Evolutionary conservation across 2,329 filamentous ascomycete genomes (phyloP), one percentile per base, ranked within the genome.

Genomic region (Apiospora phragmitis): DNA sequence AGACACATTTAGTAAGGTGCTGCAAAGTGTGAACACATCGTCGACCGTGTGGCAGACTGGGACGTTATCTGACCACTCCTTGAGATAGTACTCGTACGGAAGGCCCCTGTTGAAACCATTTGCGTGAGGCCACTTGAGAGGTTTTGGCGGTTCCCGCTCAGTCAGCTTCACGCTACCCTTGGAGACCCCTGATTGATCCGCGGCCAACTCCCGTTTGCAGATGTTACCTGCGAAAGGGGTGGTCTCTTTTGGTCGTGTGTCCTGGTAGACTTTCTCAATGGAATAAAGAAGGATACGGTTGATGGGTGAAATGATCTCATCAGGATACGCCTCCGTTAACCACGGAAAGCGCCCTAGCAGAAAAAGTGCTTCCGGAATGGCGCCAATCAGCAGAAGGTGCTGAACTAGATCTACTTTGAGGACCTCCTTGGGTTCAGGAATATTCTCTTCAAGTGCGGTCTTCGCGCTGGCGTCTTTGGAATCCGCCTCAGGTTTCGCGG

Each of bases 61-160:
- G 65, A 99, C 87, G 73, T 96, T 97, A 81, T 98, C 95, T 2
- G 91, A 88, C 96, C 96, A 99, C 75, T 98, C 96, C 71, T 97
- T 94, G 91, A 96, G 98, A 81, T 99, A 99, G 79, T 97, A 98
- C 43, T 93, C 90, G 80, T 98, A 98, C 68, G 93, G 89, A n/a
- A 88, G 87, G 26, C 91, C 91, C 75, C 94, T 93, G 69, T 91
- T 91, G 35, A 90, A 90, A 77, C 96, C 93, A 73, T 97, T 95
- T 6, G 94, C 90, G 76, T 92, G 92, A 5, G 94, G 93, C 95
- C 95, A 98, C 72, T 93, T 89, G 73, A 96, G 85, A 21, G 89
- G 86, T 77, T 92, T 92, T 75, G 89, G 90, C n/a, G 88, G 83
- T 3, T 87, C 83, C 35, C 90, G 85, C 68, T 90, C 86, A 45